A percentile compares a stretch with the other conserved stretches of the same genome.
Evolutionary conservation across 192 early-diverging fungal species (phyloP).

Genomic region (Backusella australiensis): DNA sequence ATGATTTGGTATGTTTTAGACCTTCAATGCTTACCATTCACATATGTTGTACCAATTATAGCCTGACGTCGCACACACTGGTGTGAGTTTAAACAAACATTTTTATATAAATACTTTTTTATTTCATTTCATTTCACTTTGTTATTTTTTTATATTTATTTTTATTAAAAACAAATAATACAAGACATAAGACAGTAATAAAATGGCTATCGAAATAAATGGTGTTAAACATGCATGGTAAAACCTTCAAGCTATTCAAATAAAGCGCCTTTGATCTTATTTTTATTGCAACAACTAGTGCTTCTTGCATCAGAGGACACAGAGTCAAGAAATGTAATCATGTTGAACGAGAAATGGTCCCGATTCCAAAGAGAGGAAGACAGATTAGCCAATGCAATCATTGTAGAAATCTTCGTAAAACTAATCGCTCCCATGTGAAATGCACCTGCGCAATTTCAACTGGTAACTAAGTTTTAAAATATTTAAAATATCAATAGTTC

Average conservation of each 20-base stretch:
- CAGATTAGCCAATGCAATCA: conserved; percentile 69
- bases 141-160: not conserved
- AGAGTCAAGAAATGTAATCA: conserved; percentile 54
- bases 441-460: conserved; percentile 56
- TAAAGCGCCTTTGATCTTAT: not conserved
- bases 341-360: conserved; percentile 54
- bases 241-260: not conserved
- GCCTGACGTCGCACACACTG: not conserved
- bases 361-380: conserved; percentile 67
- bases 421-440: conserved; percentile 64
- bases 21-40: not conserved
- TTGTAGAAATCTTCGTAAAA: conserved; percentile 68
- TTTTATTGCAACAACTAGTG: conserved; percentile 23
- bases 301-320: conserved; percentile 57
- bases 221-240: conserved; percentile 49
- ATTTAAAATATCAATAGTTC: not conserved
- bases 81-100: not conserved
- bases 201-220: conserved; percentile 25
- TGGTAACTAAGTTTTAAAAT: conserved; percentile 13
- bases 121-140: not conserved
- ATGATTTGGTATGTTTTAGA: not conserved
- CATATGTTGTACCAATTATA: not conserved
- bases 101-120: not conserved
- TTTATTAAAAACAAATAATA: not conserved
- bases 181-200: not conserved